phyloP scores from a whole-genome alignment of 1,284 basidiomycete species.

The Malassezia pachydermatis region DNA sequence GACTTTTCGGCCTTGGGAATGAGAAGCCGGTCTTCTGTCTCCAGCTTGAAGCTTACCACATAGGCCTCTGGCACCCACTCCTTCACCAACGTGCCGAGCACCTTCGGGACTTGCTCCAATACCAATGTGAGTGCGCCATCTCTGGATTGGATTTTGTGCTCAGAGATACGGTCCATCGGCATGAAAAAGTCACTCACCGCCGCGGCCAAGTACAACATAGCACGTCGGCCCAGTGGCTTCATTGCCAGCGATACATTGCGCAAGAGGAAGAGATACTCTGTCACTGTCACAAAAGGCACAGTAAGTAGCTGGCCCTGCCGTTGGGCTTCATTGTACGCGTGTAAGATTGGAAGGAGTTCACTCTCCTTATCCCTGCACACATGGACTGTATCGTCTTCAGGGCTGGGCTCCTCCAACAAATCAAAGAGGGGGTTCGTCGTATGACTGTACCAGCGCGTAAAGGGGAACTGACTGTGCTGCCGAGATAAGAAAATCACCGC shows the following conservation, averaged over 20 bases:
- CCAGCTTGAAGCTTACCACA: constrained; percentile 95
- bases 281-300: constrained; percentile 83
- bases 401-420: constrained; percentile 61
- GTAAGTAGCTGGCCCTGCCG: constrained; percentile 65
- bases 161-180: constrained; percentile 78
- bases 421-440: constrained; percentile 96
- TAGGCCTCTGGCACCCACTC: constrained; percentile 87
- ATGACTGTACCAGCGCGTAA: constrained; percentile 91
- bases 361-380: constrained; percentile 60
- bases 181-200: constrained; percentile 97
- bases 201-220: constrained; percentile 91
- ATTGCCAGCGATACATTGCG: constrained; percentile 61
- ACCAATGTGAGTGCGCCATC: constrained; percentile 76
- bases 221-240: constrained; percentile 59
- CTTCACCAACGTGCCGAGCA: constrained; percentile 78
- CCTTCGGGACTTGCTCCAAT: constrained; percentile 98
- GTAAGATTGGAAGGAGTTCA: constrained; percentile 63
- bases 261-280: constrained; percentile 89
- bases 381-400: constrained; percentile 52
- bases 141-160: constrained; percentile 95
- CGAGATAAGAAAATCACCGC: constrained; percentile 97
- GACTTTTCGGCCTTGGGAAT: constrained; percentile 82
- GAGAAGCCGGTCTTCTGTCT: constrained; percentile 73
- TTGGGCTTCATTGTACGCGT: constrained; percentile 71
- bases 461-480: constrained; percentile 91